These are phyloP conservation scores for Neonectria faginata DNA, from an alignment of 2,329 filamentous ascomycete genomes.

Conservation along the genomic window DNA sequence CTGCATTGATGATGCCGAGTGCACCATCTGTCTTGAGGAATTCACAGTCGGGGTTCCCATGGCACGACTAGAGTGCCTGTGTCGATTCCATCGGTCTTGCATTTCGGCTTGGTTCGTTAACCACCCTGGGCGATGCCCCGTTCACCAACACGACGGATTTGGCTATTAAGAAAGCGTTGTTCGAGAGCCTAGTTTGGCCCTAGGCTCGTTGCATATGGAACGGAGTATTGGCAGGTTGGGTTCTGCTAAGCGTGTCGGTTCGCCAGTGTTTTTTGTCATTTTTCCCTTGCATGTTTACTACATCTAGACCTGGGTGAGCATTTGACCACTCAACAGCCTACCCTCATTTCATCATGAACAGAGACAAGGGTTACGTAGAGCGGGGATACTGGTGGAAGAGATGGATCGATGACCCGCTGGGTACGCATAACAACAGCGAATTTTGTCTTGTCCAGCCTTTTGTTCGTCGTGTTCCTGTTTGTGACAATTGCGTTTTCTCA, in stretches of 20 bases:
- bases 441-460: background rate
- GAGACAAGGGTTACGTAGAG: slow-evolving; percentile 16
- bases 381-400: slow-evolving; percentile 2
- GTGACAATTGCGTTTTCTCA: background rate
- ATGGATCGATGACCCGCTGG: background rate
- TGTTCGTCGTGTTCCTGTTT: background rate
- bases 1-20: slow-evolving; percentile 75
- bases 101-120: slow-evolving; percentile 72
- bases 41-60: slow-evolving; percentile 71
- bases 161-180: slow-evolving; percentile 55
- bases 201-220: slow-evolving; percentile 37
- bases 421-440: slow-evolving; percentile 5
- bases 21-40: slow-evolving; percentile 76
- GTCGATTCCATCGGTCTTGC: slow-evolving; percentile 71
- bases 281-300: slow-evolving; percentile 2
- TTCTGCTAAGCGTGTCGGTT: slow-evolving; percentile 34
- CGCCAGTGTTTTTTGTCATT: slow-evolving; percentile 7
- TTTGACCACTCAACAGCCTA: slow-evolving; percentile 32
- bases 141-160: slow-evolving; percentile 73
- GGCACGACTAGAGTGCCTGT: slow-evolving; percentile 75
- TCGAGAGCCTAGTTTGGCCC: slow-evolving; percentile 16
- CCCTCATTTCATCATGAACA: slow-evolving; percentile 30
- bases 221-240: slow-evolving; percentile 32
- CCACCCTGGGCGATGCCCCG: slow-evolving; percentile 72
- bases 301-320: slow-evolving; percentile 34